Evolutionary conservation across 306 rosid species (phyloP).

Genomic region (Cicer cuneatum): DNA sequence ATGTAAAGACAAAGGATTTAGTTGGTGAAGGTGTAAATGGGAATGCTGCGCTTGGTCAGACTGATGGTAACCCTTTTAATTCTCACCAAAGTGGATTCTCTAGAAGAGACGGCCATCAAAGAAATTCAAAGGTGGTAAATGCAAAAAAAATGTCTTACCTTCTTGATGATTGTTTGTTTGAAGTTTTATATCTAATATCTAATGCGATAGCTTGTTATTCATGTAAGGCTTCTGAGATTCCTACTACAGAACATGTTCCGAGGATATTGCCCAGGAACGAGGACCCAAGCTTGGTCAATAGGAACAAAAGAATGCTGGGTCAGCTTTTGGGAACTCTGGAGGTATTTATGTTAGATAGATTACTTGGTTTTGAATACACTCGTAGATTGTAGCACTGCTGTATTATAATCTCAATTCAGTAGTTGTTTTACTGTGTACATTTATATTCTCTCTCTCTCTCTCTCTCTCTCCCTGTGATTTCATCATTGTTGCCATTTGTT

Average conservation of each 20-base stretch:
- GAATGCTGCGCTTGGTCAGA: conserved; percentile 34
- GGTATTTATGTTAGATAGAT: conserved; percentile 62
- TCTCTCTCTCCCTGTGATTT: conserved; percentile 8
- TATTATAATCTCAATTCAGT: conserved; percentile 4
- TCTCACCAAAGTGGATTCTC: conserved; percentile 63
- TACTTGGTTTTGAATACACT: conserved; percentile 26
- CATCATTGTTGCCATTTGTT: conserved; percentile 14
- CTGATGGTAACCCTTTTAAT: conserved; percentile 52
- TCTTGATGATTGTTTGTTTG: conserved; percentile 22
- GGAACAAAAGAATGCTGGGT: conserved; percentile 96
- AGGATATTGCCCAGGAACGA: conserved; percentile 90
- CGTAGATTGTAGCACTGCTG: neutral
- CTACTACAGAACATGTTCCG: conserved; percentile 66
- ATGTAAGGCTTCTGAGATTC: conserved; percentile 73
- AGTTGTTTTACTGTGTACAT: neutral
- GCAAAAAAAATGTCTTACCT: neutral
- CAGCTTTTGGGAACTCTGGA: conserved; percentile 95
- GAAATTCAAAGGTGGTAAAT: conserved; percentile 60
- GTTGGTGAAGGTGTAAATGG: conserved; percentile 46
- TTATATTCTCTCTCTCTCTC: conserved; percentile 9
- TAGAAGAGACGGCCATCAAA: conserved; percentile 64
- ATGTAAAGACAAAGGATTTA: conserved; percentile 49
- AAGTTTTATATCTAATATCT: conserved; percentile 33
- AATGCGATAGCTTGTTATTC: conserved; percentile 25
- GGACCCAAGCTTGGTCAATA: conserved; percentile 88